Evolutionary conservation across 257 asterid species (phyloP), one percentile per base, ranked within the genome.

Genomic region (Przewalskia tangutica): DNA sequence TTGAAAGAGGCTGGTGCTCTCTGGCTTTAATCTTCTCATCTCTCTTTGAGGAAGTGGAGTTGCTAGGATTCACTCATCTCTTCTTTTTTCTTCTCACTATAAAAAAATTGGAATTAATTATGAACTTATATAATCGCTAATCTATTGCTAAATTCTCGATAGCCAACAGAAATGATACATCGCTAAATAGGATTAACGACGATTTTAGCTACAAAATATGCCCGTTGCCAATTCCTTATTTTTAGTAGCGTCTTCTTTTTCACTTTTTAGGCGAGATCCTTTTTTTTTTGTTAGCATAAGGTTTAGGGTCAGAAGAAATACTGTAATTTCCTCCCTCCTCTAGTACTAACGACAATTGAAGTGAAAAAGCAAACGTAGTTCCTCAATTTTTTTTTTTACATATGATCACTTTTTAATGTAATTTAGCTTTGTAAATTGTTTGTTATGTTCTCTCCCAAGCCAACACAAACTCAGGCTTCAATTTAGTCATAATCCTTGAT

Each of bases 1-100:
- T 85, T 85, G 40, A 82, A 82, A 79, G 77, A 82, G 51, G 84
- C 88, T 53, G 88, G 86, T 10, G 87, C 87, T 54, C 85, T 84
- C 38, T 84, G 87, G 84, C 84, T 84, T 46, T 84, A 46, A 84
- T 50, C 44, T 44, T 4, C 1, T 44, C n/a, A 1, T 8, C 4
- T 4, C 0, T 60, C 0, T 8, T 20, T 40, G 42, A 6, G 77
- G 54, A 68, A 68, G 54, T 40, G 34, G 54, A 68, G 23, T 16
- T 56, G 62, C 62, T 56, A 5, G 6, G 23, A 56, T 56, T 56
- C 18, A 17, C 62, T 17, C 2, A 14, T 53, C 59, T 53, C 16
- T 14, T 53, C 18, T 53, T 46, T 46, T 46, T 46, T 46, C 11
- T 46, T 46, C 51, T 27, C 32, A 27, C 32, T 27, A 27, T 27